Conservation (phyloP, 495 filamentous ascomycete species). For the Cairneyella variabilis region DNA sequence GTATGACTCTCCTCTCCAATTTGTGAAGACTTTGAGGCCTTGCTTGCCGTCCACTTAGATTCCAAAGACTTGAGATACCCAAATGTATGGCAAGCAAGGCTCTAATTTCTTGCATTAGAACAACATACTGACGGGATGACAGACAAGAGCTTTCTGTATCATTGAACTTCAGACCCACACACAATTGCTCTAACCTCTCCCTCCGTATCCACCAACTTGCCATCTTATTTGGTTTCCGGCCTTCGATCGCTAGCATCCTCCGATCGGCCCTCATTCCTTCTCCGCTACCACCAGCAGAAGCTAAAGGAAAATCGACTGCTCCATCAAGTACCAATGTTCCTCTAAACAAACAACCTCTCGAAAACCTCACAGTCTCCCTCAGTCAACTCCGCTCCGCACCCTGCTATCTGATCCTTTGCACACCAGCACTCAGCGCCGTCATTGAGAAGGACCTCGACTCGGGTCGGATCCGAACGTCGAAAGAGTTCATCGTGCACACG, state of each 20-base stretch:
- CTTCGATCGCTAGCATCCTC: constrained; percentile 51
- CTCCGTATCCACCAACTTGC: constrained; percentile 42
- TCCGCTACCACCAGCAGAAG: too few relatives aligned
- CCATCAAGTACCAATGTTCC: too few relatives aligned
- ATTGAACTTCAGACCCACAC: constrained; percentile 60
- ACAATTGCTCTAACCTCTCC: constrained; percentile 35
- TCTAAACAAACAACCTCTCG: constrained; percentile 23
- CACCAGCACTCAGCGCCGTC: constrained; percentile 38
- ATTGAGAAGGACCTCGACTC: constrained; percentile 56
- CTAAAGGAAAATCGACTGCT: too few relatives aligned
- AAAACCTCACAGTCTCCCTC: constrained; percentile 30
- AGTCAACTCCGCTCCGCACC: constrained; percentile 42
- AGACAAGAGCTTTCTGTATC: constrained; percentile 50
- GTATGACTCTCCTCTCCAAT: constrained; percentile 19
- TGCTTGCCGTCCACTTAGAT: too few relatives aligned
- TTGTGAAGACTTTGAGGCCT: background rate
- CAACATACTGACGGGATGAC: constrained; percentile 8
- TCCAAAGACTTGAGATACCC: too few relatives aligned
- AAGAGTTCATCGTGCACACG: constrained; percentile 51
- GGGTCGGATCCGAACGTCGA: constrained; percentile 34
- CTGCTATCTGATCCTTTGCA: constrained; percentile 55
- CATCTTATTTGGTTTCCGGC: constrained; percentile 53
- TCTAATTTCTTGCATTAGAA: background rate
- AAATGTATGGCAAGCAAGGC: too few relatives aligned
- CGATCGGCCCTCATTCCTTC: constrained; percentile 41